These are phyloP conservation scores for Orbilia quercus DNA, from an alignment of 2,329 filamentous ascomycete genomes.

Conservation along the genomic window DNA sequence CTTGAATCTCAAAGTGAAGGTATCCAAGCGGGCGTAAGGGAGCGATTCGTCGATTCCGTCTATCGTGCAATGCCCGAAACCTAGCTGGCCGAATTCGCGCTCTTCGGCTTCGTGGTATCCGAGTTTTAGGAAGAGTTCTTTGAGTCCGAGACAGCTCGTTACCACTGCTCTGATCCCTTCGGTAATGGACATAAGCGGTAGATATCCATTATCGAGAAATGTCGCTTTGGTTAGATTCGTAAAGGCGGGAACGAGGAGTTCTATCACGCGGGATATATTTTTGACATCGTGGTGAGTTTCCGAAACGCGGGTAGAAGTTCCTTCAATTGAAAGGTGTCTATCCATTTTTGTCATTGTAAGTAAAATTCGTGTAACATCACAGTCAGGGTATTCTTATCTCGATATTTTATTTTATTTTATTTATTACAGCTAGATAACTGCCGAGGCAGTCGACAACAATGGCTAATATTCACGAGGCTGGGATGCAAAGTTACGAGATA, in stretches of 20 bases:
- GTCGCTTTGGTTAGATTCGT: slow-evolving; percentile 8
- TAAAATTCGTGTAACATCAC: too few species aligned
- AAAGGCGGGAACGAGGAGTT: not conserved
- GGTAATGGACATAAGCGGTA: not conserved
- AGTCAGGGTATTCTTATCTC: too few species aligned
- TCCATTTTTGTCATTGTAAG: too few species aligned
- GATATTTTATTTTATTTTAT: too few species aligned
- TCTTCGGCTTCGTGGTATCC: not conserved
- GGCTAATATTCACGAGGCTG: not conserved
- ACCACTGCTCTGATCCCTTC: slow-evolving; percentile 7
- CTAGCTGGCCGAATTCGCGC: not conserved
- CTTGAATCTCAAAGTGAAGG: not conserved
- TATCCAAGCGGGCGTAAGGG: slow-evolving; percentile 1
- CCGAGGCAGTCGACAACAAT: too few species aligned
- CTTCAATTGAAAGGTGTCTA: slow-evolving; percentile 5
- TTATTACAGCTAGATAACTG: too few species aligned
- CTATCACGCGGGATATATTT: not conserved
- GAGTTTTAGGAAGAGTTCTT: slow-evolving; percentile 1
- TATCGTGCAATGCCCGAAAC: not conserved
- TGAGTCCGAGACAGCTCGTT: slow-evolving; percentile 15
- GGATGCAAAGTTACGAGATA: not conserved
- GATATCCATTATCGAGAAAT: not conserved
- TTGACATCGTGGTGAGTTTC: not conserved
- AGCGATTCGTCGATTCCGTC: not conserved
- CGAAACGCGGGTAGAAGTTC: too few species aligned